These are phyloP conservation scores for Hypocreales sp. DNA, from an alignment of 2,329 filamentous ascomycete species.

Conservation along the genomic window DNA sequence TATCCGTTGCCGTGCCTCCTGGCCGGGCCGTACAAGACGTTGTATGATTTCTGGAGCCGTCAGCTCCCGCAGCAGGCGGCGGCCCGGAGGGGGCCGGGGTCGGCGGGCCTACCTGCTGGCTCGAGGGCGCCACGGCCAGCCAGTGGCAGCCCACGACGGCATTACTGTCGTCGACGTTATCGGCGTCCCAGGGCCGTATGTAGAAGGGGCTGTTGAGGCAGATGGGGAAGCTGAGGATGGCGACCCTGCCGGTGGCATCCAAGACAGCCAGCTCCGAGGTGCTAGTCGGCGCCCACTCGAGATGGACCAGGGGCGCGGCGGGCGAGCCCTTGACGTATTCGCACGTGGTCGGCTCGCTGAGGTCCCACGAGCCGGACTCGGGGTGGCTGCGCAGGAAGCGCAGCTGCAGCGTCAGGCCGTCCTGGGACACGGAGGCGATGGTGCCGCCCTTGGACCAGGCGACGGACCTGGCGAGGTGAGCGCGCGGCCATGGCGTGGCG, in stretches of 20 bases:
- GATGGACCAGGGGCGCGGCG: conserved; percentile 56
- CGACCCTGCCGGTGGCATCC: conserved; percentile 63
- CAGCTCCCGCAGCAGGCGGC: neutral
- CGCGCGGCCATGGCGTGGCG: no score
- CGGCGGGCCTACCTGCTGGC: conserved; percentile 25
- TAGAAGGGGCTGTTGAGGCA: conserved; percentile 58
- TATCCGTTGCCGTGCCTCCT: conserved; percentile 48
- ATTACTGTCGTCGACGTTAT: conserved; percentile 58
- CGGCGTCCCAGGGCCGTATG: conserved; percentile 46
- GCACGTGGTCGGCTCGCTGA: conserved; percentile 56
- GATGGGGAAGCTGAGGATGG: conserved; percentile 55
- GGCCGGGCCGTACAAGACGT: conserved; percentile 42
- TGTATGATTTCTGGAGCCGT: conserved; percentile 21
- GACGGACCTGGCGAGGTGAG: conserved; percentile 41
- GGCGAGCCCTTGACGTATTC: conserved; percentile 45
- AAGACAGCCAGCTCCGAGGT: conserved; percentile 71
- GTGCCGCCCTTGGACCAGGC: conserved; percentile 81
- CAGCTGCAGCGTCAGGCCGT: conserved; percentile 56
- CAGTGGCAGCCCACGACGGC: conserved; percentile 76
- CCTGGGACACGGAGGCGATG: conserved; percentile 64
- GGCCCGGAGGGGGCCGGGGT: conserved; percentile 1
- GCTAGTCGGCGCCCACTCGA: conserved; percentile 62
- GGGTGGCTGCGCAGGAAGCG: conserved; percentile 56
- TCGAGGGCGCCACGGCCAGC: conserved; percentile 46
- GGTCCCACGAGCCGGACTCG: conserved; percentile 55